Evolutionary conservation across 345 rosid species (phyloP).

Genomic region (Turritis glabra): DNA sequence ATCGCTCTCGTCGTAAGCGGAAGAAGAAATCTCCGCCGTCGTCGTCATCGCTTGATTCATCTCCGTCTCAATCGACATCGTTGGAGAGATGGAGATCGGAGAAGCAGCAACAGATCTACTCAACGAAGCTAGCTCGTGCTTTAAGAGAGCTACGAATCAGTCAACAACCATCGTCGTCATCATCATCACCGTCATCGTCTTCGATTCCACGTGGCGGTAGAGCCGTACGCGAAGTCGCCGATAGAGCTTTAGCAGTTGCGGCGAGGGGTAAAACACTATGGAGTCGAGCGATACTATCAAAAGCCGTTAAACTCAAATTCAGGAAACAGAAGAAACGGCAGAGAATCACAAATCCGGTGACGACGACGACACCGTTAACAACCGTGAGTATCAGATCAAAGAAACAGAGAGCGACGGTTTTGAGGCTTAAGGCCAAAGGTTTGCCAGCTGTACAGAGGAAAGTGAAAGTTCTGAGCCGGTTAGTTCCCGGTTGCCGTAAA

Average conservation of each 20-base stretch:
- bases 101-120: conserved; percentile 76
- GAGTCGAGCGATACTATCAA: conserved; percentile 90
- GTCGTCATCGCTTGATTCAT: conserved; percentile 4
- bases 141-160: conserved; percentile 54
- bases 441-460: conserved; percentile 80
- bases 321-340: conserved; percentile 66
- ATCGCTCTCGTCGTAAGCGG: conserved; percentile 60
- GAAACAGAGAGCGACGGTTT: conserved; percentile 70
- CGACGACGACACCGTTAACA: conserved; percentile 6
- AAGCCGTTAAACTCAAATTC: conserved; percentile 73
- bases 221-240: conserved; percentile 88
- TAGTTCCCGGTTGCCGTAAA: conserved; percentile 98
- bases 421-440: conserved; percentile 57
- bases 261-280: conserved; percentile 85
- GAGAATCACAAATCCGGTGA: conserved; percentile 34
- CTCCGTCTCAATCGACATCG: conserved; percentile 27
- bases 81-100: conserved; percentile 75
- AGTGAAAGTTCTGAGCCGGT: conserved; percentile 76
- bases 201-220: conserved; percentile 54
- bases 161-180: conserved; percentile 4
- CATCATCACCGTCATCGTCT: conserved; percentile 45
- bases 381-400: conserved; percentile 48
- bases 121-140: conserved; percentile 75
- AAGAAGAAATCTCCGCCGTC: conserved; percentile 56
- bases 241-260: conserved; percentile 64